Evolutionary conservation across 2,329 filamentous ascomycete species (phyloP).

Genomic region (Chaetomium olivaceum): DNA sequence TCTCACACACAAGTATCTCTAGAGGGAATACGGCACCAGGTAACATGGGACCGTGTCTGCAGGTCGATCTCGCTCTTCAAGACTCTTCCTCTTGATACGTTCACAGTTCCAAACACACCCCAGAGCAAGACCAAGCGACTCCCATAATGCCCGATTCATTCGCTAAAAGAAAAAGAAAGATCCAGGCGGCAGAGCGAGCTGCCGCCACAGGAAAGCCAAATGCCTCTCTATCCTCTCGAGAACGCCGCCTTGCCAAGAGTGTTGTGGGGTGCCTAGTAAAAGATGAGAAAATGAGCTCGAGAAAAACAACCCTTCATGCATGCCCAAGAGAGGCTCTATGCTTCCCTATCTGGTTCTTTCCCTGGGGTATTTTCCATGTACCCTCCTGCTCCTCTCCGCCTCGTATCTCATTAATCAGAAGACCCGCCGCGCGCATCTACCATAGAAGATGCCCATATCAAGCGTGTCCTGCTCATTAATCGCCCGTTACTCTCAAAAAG

Average conservation of each 20-base stretch:
- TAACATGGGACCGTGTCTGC: not conserved
- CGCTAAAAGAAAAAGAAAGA: constrained; percentile 21
- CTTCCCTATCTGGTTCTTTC: constrained; percentile 9
- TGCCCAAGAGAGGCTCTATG: constrained; percentile 24
- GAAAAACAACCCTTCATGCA: constrained; percentile 27
- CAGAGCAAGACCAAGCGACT: constrained; percentile 7
- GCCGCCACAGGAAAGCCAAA: constrained; percentile 23
- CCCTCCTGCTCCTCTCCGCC: constrained; percentile 8
- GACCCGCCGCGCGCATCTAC: constrained; percentile 5
- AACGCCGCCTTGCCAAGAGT: constrained; percentile 30
- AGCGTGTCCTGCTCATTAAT: not conserved
- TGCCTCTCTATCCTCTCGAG: constrained; percentile 32
- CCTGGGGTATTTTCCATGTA: constrained; percentile 24
- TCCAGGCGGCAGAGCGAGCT: constrained; percentile 19
- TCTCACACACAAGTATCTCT: not conserved
- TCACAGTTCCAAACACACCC: not conserved
- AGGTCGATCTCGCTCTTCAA: not conserved
- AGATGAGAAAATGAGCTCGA: constrained; percentile 19
- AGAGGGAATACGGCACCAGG: not conserved
- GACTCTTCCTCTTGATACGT: not conserved
- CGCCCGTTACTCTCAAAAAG: constrained; percentile 1
- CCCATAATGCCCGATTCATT: constrained; percentile 24
- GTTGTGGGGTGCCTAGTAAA: constrained; percentile 22
- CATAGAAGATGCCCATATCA: not conserved
- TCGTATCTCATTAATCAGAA: constrained; percentile 20